Evolutionary conservation across 805 yeast genomes (phyloP).

Genomic region (Zygosaccharomyces pseudorouxii): DNA sequence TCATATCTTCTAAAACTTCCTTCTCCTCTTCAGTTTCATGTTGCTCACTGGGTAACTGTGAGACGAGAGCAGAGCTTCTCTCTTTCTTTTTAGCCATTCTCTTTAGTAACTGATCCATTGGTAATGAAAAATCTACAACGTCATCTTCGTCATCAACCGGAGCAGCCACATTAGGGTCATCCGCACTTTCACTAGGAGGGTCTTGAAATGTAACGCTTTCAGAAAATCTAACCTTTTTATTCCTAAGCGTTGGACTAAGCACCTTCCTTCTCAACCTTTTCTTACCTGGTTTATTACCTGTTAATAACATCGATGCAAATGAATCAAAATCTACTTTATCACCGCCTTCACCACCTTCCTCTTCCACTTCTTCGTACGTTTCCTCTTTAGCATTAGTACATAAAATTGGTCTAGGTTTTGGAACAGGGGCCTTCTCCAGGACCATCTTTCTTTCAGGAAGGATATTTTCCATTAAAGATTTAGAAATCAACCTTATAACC

Average conservation of each 20-base stretch:
- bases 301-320: slow-evolving; percentile 75
- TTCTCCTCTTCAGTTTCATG: slow-evolving; percentile 57
- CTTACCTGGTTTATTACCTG: slow-evolving; percentile 67
- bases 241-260: slow-evolving; percentile 35
- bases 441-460: slow-evolving; percentile 54
- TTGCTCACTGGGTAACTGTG: slow-evolving; percentile 31
- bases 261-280: slow-evolving; percentile 33
- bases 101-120: slow-evolving; percentile 69
- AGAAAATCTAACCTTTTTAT: slow-evolving; percentile 67
- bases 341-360: slow-evolving; percentile 19
- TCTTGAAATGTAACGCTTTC: slow-evolving; percentile 50
- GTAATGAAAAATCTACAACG: slow-evolving; percentile 55
- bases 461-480: slow-evolving; percentile 48
- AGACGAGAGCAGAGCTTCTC: slow-evolving; percentile 26
- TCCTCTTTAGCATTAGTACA: slow-evolving; percentile 53
- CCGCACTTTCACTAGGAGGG: slow-evolving; percentile 15
- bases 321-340: slow-evolving; percentile 71
- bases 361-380: slow-evolving; percentile 39
- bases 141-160: slow-evolving; percentile 18
- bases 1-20: slow-evolving; percentile 68
- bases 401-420: slow-evolving; percentile 75
- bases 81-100: slow-evolving; percentile 37
- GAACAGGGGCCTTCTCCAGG: slow-evolving; percentile 55
- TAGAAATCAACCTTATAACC: slow-evolving; percentile 72
- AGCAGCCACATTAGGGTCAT: slow-evolving; percentile 2